Conservation (phyloP, 2,329 filamentous ascomycete genomes). For the Talaromyces sp. region DNA sequence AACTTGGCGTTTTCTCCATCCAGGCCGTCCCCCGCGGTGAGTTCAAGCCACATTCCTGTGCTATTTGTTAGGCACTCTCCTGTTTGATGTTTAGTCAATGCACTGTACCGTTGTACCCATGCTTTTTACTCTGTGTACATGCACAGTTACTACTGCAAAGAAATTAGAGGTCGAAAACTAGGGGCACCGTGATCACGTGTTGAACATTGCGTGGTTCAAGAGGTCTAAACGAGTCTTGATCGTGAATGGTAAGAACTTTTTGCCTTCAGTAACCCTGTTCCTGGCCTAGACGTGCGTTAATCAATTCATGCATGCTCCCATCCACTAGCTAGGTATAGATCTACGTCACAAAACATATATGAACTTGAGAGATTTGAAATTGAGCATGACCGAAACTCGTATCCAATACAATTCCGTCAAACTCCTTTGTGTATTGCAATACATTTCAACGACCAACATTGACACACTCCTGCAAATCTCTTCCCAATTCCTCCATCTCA, state of each 20-base stretch:
- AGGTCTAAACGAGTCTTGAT: not conserved
- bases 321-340: not conserved
- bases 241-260: not conserved
- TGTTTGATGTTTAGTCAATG: not conserved
- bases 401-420: not conserved
- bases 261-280: not conserved
- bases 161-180: not conserved
- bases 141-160: not conserved
- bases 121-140: not conserved
- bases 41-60: conserved; percentile 1
- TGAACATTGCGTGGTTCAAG: not conserved
- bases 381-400: not conserved
- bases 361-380: not conserved
- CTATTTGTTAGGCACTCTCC: not conserved
- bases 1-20: not conserved
- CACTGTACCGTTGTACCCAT: not conserved
- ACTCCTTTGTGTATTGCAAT: not conserved
- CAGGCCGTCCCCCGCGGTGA: not conserved
- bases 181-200: not conserved
- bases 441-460: not conserved
- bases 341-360: not conserved
- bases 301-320: not conserved
- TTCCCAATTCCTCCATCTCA: not conserved
- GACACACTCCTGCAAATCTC: not conserved
- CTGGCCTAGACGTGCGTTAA: not conserved